phyloP scores from a whole-genome alignment of 768 basidiomycete genomes.

The Clitopilus passeckerianus region DNA sequence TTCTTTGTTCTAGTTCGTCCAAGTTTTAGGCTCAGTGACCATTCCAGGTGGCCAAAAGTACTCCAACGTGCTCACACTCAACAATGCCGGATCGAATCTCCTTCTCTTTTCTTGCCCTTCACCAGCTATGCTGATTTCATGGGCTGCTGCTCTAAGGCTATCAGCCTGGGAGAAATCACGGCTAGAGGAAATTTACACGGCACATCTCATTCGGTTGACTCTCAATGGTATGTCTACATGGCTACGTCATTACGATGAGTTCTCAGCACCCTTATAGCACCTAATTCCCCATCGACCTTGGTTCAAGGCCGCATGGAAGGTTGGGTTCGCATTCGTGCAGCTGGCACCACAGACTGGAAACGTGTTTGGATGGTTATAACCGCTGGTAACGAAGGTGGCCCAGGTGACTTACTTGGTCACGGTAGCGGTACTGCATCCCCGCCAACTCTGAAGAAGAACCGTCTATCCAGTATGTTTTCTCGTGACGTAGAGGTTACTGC shows the following conservation, averaged over 20 bases:
- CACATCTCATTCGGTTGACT: slow-evolving; percentile 84
- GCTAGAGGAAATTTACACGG: slow-evolving; percentile 96
- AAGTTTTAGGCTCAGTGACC: slow-evolving; percentile 72
- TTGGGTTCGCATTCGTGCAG: slow-evolving; percentile 83
- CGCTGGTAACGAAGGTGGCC: slow-evolving; percentile 32
- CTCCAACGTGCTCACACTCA: slow-evolving; percentile 82
- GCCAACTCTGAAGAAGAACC: slow-evolving; percentile 33
- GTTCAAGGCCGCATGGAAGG: slow-evolving; percentile 79
- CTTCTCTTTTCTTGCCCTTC: slow-evolving; percentile 84
- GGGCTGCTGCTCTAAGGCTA: slow-evolving; percentile 88
- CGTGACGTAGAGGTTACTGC: slow-evolving; percentile 29
- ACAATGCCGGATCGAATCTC: slow-evolving; percentile 90
- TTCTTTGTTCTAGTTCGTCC: slow-evolving; percentile 53
- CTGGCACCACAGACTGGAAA: slow-evolving; percentile 99
- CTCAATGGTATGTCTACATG: slow-evolving; percentile 31
- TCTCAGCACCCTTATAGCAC: slow-evolving; percentile 23
- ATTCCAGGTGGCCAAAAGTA: slow-evolving; percentile 56
- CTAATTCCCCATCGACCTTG: slow-evolving; percentile 57
- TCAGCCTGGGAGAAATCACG: slow-evolving; percentile 94
- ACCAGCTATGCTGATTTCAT: slow-evolving; percentile 67
- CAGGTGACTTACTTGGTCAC: slow-evolving; percentile 19
- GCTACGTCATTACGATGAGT: neutral
- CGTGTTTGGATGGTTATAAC: slow-evolving; percentile 79
- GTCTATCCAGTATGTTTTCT: slow-evolving; percentile 69
- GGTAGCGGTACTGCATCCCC: slow-evolving; percentile 18